Evolutionary conservation across 176 grass and related monocot species (phyloP).

Genomic region (Areca catechu): DNA sequence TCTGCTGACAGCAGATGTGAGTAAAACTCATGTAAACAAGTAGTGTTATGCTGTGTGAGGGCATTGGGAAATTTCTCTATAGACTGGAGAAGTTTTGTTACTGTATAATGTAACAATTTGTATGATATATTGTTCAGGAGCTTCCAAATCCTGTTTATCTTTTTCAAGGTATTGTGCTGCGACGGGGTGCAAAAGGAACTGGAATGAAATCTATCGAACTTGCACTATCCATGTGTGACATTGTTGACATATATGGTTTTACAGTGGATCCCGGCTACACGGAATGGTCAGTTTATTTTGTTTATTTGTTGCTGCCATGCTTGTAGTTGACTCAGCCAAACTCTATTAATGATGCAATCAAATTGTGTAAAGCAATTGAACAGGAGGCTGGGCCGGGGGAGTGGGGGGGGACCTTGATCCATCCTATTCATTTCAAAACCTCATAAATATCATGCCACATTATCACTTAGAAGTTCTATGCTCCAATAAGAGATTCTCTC

Average conservation of each 20-base stretch:
- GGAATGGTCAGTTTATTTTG: conserved; percentile 60
- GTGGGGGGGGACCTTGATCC: no score
- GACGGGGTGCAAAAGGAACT: conserved; percentile 96
- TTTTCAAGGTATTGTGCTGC: conserved; percentile 94
- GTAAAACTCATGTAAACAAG: conserved; percentile 1
- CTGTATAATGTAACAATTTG: conserved; percentile 7
- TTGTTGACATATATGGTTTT: conserved; percentile 84
- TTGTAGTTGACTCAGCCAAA: no score
- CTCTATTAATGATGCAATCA: no score
- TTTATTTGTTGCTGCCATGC: background rate
- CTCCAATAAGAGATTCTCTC: no score
- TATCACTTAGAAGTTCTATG: no score
- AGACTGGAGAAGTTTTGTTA: no score
- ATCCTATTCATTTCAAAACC: no score
- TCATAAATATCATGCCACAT: no score
- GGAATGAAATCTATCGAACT: conserved; percentile 97
- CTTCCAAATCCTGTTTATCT: conserved; percentile 94
- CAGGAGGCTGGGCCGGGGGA: no score
- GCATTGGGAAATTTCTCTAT: no score
- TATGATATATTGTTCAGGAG: conserved; percentile 44
- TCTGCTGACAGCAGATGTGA: no score
- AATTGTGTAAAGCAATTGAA: no score
- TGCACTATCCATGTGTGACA: conserved; percentile 96
- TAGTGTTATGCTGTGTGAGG: background rate
- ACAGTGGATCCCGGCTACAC: conserved; percentile 96